Percentiles rank a stretch among this genome's conserved stretches.
phyloP scores from a whole-genome alignment of 2,329 filamentous ascomycete species.

The Sporothrix sp. region DNA sequence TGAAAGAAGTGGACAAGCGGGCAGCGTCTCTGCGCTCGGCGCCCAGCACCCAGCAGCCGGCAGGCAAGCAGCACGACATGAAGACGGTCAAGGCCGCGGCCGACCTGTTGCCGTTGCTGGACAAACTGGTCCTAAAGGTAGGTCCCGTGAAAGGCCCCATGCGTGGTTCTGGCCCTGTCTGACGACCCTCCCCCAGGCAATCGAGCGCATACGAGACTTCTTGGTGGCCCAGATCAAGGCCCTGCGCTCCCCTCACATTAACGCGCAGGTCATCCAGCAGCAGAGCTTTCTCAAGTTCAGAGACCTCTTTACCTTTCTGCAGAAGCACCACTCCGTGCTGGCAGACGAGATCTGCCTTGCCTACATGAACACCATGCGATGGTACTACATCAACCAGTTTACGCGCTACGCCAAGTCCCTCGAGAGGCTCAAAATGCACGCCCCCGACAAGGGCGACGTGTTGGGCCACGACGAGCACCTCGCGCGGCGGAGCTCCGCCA shows the following conservation, averaged over 20 bases:
- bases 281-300: slow-evolving; percentile 83
- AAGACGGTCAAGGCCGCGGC: slow-evolving; percentile 74
- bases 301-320: slow-evolving; percentile 77
- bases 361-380: slow-evolving; percentile 97
- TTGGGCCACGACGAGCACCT: slow-evolving; percentile 64
- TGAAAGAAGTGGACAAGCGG: slow-evolving; percentile 76
- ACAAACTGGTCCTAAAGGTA: slow-evolving; percentile 74
- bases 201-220: slow-evolving; percentile 89
- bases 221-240: slow-evolving; percentile 92
- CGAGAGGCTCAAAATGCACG: slow-evolving; percentile 73
- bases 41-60: slow-evolving; percentile 28
- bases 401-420: slow-evolving; percentile 76
- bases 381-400: slow-evolving; percentile 94
- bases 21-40: slow-evolving; percentile 53
- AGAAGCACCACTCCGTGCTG: slow-evolving; percentile 70
- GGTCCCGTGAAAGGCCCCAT: too few species aligned
- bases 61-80: slow-evolving; percentile 33
- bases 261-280: slow-evolving; percentile 93
- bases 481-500: slow-evolving; percentile 37
- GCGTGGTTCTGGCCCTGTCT: background rate
- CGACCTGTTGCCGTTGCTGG: slow-evolving; percentile 75
- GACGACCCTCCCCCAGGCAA: slow-evolving; percentile 43
- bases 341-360: slow-evolving; percentile 85
- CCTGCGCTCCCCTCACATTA: slow-evolving; percentile 87
- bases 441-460: slow-evolving; percentile 72